Evolutionary conservation across 176 grass and related monocot species (phyloP).

Genomic region (Pontederia crassipes): DNA sequence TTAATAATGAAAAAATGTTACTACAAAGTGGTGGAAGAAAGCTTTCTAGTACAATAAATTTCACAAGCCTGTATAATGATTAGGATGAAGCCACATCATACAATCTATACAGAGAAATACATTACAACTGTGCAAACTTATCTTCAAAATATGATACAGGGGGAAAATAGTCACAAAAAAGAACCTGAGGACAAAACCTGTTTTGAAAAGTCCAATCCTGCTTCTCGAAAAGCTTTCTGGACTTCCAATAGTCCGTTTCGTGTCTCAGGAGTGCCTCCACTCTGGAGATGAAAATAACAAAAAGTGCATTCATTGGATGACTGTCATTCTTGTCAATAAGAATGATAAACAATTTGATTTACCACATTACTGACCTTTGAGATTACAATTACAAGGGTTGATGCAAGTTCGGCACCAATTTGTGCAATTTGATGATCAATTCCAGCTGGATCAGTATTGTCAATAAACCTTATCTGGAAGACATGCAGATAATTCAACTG

Average conservation of each 20-base stretch:
- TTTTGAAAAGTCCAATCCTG: conserved; percentile 79
- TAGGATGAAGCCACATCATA: too few species aligned
- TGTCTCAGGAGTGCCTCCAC: conserved; percentile 97
- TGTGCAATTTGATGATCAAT: conserved; percentile 99
- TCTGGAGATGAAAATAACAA: conserved; percentile 27
- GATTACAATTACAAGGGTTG: conserved; percentile 95
- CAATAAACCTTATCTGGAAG: conserved; percentile 97
- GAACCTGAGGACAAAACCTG: conserved; percentile 33
- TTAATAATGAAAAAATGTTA: too few species aligned
- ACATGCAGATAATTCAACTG: not conserved
- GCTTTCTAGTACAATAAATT: too few species aligned
- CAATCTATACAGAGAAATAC: too few species aligned
- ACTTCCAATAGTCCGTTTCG: conserved; percentile 94
- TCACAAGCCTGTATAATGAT: too few species aligned
- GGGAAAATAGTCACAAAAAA: too few species aligned
- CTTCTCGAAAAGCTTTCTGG: conserved; percentile 94
- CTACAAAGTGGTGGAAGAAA: too few species aligned
- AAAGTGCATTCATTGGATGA: not conserved
- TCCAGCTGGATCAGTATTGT: conserved; percentile 98
- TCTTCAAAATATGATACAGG: too few species aligned
- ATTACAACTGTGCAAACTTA: too few species aligned
- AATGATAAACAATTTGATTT: not conserved
- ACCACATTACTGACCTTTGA: conserved; percentile 55
- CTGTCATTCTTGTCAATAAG: not conserved
- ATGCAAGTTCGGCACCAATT: conserved; percentile 69